Evolutionary conservation across 148 eudicot species (phyloP), one percentile per base, ranked within the genome.

Genomic region (Tetragonia tetragonoides): DNA sequence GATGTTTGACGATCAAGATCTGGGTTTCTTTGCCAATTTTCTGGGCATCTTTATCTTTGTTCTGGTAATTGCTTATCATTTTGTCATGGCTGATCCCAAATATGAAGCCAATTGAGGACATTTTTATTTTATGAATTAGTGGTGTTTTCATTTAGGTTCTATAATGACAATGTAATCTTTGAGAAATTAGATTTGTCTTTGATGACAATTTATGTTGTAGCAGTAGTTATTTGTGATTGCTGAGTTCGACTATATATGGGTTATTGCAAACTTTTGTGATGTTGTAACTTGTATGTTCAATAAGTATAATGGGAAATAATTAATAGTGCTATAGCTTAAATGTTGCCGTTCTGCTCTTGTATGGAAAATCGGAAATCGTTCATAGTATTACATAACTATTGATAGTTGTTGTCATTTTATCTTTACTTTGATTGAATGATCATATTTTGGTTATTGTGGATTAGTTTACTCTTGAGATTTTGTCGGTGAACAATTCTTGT

Each of bases 1-100:
- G 96, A 89, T 89, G 96, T 83, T 91, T 51, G 90, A 89, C 54
- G 96, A 89, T 84, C 89, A 88, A 80, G 91, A 90, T 84, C 83
- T 91, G 74, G 93, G 96, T 11, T 91, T 91, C 76, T 74, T 91
- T n/a, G 96, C 93, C 79, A 88, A 88, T 77, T 87, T 85, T 71
- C 92, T 91, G 6, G 95, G 95, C 68, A 85, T 91, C 16, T 91
- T 84, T 73, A 84, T 89, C 70, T 91, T 91, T 49, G 83, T 83
- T 4, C 74, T 91, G 78, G 91, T 91, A 69, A 91, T 91, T 82
- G 96, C 93, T 77, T 91, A 89, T 73, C 96, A 91, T 76, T 91
- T 86, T 84, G 96, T 87, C 56, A 80, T 87, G 78, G 96, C 89
- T 69, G 93, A 91, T 80, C 93, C 93, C 1, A 91, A 84, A 62